Evolutionary conservation across 305 asterid species (phyloP), one percentile per base, ranked within the genome.

Genomic region (Plantago coronopus): DNA sequence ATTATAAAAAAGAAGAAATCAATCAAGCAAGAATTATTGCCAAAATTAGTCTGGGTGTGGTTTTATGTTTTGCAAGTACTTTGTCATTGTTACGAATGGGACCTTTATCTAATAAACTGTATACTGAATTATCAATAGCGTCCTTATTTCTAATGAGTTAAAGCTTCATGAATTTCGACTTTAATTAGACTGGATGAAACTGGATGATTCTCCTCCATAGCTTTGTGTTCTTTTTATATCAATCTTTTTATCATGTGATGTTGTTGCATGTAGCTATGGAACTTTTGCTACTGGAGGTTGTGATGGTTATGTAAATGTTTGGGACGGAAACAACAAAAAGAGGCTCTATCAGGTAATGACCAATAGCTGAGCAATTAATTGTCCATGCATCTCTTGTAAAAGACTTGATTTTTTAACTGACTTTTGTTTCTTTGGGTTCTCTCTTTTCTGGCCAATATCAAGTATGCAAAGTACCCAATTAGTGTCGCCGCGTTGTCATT

Each of bases 321-420:
- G 98, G 98, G 98, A 91, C 73, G 98, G 98, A 43, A 89, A 83
- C 83, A 91, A 91, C 74, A 91, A 91, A 76, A 91, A 89, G 94
- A 80, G 98, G 70, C 16, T 91, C 64, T 91, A 88, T 70, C 96
- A 91, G 91, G 98, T 88, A 76, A 65, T n/a, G 62, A 19, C 67
- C 34, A 21, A 71, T 47, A 10, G 29, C 29, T 49, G 18, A 64
- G 55, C 54, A 42, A 11, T 17, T 49, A 29, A 2, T 29, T 49
- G 9, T 17, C 29, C 29, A 18, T 19, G 14, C 38, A 31, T 7
- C 9, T 48, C 3, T 1, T 20, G 31, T 49, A 10, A 7, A 20
- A 49, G 10, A 11, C 21, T 14, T 18, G 27, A 0, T 49, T 19
- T 10, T 19, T 11, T 0, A 7, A 9, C 40, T 49, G 55, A 49